A percentile compares a stretch with the other conserved stretches of the same genome.
Conservation (phyloP, 169 alveolate genomes). For the Plasmodium falciparum region DNA sequence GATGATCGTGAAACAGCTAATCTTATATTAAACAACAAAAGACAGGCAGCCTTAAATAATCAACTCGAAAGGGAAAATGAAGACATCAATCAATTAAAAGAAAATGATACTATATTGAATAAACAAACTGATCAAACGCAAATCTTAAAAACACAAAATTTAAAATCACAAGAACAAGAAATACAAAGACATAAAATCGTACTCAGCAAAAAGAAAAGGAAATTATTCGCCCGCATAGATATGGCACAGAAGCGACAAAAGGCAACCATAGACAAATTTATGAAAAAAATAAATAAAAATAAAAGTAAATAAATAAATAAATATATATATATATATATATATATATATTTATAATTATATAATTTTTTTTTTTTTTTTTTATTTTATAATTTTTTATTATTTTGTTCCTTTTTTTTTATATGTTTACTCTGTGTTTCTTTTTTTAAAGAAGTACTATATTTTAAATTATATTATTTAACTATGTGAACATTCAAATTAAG, state of each 20-base stretch:
- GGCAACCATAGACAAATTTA: slow-evolving; percentile 25
- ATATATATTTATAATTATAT: background rate
- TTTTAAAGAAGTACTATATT: too few species aligned
- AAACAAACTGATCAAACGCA: background rate
- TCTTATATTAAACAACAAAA: background rate
- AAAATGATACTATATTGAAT: background rate
- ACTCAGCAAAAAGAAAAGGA: slow-evolving; percentile 58
- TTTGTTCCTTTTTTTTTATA: background rate
- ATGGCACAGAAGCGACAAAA: slow-evolving; percentile 40
- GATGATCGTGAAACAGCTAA: slow-evolving; percentile 21
- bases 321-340: background rate
- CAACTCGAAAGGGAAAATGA: slow-evolving; percentile 60
- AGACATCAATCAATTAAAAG: background rate
- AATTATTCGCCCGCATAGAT: slow-evolving; percentile 38
- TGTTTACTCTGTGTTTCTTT: background rate
- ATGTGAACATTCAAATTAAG: too few species aligned
- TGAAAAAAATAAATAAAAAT: slow-evolving; percentile 17
- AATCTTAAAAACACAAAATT: background rate
- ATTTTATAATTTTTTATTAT: background rate
- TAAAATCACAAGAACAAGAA: background rate
- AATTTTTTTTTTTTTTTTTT: background rate
- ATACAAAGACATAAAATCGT: slow-evolving; percentile 44
- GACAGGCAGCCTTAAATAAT: slow-evolving; percentile 41
- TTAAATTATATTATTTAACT: too few species aligned
- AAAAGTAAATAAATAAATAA: background rate